These are phyloP conservation scores for Chlorophyllum brunneum DNA, from an alignment of 768 basidiomycete species.

Conservation along the genomic window DNA sequence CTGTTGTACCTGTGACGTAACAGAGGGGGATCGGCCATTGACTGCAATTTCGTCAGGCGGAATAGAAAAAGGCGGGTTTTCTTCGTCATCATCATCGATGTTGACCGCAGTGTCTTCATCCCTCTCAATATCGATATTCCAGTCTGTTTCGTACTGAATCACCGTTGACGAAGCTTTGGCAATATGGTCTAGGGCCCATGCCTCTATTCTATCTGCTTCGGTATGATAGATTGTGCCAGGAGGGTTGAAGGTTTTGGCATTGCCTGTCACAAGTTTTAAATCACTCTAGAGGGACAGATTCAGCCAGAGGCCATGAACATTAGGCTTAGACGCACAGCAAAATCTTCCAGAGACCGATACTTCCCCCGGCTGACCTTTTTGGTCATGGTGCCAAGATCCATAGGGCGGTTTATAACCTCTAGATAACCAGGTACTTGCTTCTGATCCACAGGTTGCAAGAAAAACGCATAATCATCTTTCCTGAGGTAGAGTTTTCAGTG, in stretches of 20 bases:
- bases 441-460: constrained; percentile 63
- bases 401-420: constrained; percentile 76
- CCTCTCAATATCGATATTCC: constrained; percentile 77
- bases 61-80: constrained; percentile 28
- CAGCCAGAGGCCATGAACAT: neutral
- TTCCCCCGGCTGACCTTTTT: constrained; percentile 71
- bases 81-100: constrained; percentile 38
- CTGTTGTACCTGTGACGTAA: constrained; percentile 38
- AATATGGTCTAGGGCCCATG: constrained; percentile 73
- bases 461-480: constrained; percentile 86
- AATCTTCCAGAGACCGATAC: constrained; percentile 80
- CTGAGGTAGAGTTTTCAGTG: constrained; percentile 31
- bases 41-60: constrained; percentile 44
- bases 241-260: constrained; percentile 76
- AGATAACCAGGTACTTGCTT: constrained; percentile 57
- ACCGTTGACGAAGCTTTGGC: constrained; percentile 65
- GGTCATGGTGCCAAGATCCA: constrained; percentile 90
- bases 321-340: constrained; percentile 48
- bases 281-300: constrained; percentile 44
- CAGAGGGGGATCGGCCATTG: constrained; percentile 42
- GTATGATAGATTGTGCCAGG: constrained; percentile 68
- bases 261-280: constrained; percentile 65
- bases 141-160: constrained; percentile 79
- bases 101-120: constrained; percentile 49
- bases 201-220: constrained; percentile 70